These are phyloP conservation scores for Physcomitrellopsis africana DNA, from an alignment of 225 moss, liverwort and hornwort genomes.

Conservation along the genomic window DNA sequence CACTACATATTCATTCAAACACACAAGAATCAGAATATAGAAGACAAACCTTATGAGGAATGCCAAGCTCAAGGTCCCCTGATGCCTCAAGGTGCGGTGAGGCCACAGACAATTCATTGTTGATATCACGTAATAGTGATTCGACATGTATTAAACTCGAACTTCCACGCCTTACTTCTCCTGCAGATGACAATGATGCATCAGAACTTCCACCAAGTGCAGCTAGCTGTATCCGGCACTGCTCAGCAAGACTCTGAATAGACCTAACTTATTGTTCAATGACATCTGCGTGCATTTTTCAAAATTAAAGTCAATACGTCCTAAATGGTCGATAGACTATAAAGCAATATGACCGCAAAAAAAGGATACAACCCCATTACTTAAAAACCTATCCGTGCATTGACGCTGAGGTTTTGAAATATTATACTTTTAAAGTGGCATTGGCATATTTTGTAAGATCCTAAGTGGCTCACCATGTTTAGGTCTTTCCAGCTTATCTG, in stretches of 20 bases:
- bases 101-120: conserved; percentile 15
- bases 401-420: neutral
- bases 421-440: neutral
- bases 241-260: conserved; percentile 40
- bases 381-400: neutral
- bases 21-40: conserved; percentile 7
- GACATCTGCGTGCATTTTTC: conserved; percentile 17
- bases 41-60: conserved; percentile 20
- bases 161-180: conserved; percentile 4
- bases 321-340: conserved; percentile 2
- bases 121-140: conserved; percentile 1
- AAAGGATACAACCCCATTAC: neutral
- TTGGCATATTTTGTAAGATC: neutral
- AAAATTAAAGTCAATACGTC: conserved; percentile 21
- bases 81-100: conserved; percentile 15
- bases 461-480: conserved; percentile 33
- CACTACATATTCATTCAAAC: neutral
- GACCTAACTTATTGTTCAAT: conserved; percentile 35
- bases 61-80: conserved; percentile 25
- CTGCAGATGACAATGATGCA: conserved; percentile 11
- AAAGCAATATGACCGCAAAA: no score
- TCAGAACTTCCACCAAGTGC: conserved; percentile 23
- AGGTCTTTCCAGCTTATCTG: conserved; percentile 21
- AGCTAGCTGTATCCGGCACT: conserved; percentile 39
- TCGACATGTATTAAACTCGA: conserved; percentile 20